Evolutionary conservation across 139 green algal genomes (phyloP), one percentile per base, ranked within the genome.

Genomic region (Gonium pectorale): DNA sequence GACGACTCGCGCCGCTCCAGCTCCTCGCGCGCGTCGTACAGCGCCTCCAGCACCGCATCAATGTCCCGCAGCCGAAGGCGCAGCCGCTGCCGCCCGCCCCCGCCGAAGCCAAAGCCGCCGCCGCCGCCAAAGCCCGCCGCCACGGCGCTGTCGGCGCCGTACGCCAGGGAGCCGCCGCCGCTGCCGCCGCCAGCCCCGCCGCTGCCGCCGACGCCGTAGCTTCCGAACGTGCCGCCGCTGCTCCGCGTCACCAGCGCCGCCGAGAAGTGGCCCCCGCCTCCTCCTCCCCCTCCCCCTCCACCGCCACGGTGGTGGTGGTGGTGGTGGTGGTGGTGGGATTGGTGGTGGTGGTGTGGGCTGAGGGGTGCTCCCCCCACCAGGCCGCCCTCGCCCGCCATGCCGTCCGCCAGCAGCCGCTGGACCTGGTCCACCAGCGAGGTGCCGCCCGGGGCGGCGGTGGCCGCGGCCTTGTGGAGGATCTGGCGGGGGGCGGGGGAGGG

Each of bases 1-100:
- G 88, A 87, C 3, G 83, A 80, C 77, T 96, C 87, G 29, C 89
- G 81, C 59, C 90, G 79, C 31, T 92, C 82, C 66, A 96, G 75
- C 31, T 83, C 64, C 38, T 89, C 41, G 8, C 91, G 89, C 7
- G 80, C 72, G 3, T 92, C 86, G 79, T 85, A 85, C 67, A 97
- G 64, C 41, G 90, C 62, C 24, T 80, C 79, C 35, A 96, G 92
- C 68, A 93, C 86, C 3, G 68, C 73, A 35, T 96, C 90, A 27
- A 96, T 62, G 43, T 95, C 87, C 13, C 70, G 29, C 29, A 86
- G 35, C 41, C 60, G 52, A 43, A 87, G 69, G 67, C 40, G 24
- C 81, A 35, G 29, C 11, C 40, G 41, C 41, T 59, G 41, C 51
- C 46, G 70, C n/a, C 46, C n/a, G 46, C 63, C 63, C 37, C 5